These are phyloP conservation scores for Lathyrus sativus DNA, from an alignment of 306 rosid species.

Conservation along the genomic window DNA sequence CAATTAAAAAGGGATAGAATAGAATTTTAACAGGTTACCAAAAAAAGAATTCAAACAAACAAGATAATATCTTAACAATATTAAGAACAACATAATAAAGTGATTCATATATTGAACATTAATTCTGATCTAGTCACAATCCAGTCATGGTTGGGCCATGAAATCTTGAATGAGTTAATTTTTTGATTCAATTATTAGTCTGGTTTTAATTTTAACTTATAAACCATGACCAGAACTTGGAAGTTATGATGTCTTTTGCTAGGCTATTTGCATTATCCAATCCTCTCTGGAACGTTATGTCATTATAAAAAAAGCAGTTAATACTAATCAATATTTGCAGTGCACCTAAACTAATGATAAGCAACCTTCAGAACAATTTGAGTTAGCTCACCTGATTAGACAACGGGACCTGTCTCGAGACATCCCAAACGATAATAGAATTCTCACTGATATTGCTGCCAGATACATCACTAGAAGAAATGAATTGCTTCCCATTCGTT, in stretches of 20 bases:
- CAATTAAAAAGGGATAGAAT: too few relatives aligned
- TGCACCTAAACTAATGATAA: conserved; percentile 21
- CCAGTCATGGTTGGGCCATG: neutral
- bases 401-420: conserved; percentile 71
- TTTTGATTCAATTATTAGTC: neutral
- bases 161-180: conserved; percentile 3
- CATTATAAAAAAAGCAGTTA: neutral
- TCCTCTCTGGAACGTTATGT: conserved; percentile 20
- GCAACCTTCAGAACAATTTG: conserved; percentile 16
- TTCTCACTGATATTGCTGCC: conserved; percentile 74
- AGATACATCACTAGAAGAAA: conserved; percentile 80
- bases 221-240: conserved; percentile 15
- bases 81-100: neutral
- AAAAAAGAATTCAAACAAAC: too few relatives aligned
- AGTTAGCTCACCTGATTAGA: conserved; percentile 75
- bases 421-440: conserved; percentile 88
- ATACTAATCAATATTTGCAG: conserved; percentile 22
- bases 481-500: conserved; percentile 64
- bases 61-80: neutral
- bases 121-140: conserved; percentile 4
- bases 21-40: too few relatives aligned
- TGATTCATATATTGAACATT: neutral
- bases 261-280: conserved; percentile 9
- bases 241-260: conserved; percentile 25
- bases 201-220: neutral